These are phyloP conservation scores for Akanthomyces lecanii DNA, from an alignment of 2,329 filamentous ascomycete species.

Conservation along the genomic window DNA sequence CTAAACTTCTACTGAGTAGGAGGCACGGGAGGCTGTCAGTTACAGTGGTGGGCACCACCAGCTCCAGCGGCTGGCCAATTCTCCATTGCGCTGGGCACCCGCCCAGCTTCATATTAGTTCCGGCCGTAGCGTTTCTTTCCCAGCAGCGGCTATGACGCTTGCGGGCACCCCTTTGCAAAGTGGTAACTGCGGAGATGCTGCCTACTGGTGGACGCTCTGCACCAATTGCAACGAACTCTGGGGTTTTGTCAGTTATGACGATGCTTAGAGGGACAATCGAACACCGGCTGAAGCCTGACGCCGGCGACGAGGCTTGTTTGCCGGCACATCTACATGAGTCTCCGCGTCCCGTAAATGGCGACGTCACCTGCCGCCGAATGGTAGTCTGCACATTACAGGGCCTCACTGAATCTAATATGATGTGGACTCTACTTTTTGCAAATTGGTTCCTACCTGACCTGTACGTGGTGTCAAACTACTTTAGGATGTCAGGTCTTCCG, in stretches of 20 bases:
- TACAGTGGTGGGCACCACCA: not conserved
- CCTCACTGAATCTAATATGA: not conserved
- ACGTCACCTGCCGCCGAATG: not conserved
- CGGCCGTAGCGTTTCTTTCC: not conserved
- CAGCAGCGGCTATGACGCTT: not conserved
- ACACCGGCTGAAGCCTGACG: not conserved
- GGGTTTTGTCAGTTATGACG: conserved; percentile 1
- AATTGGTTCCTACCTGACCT: not conserved
- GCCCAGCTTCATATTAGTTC: not conserved
- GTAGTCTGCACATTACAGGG: not conserved
- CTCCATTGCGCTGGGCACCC: not conserved
- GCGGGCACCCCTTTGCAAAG: conserved; percentile 6
- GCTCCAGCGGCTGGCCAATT: not conserved
- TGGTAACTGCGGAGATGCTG: not conserved
- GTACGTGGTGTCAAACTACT: not conserved
- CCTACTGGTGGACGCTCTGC: not conserved
- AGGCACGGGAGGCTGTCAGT: not conserved
- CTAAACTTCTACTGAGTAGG: not conserved
- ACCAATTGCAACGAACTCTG: not conserved
- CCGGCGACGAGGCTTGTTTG: not conserved
- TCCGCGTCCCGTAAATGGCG: not conserved
- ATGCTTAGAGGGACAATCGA: not conserved
- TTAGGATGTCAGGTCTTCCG: not conserved
- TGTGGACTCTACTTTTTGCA: not conserved
- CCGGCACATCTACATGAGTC: not conserved